Base-by-base conservation (phyloP, 805 yeast genomes). In the Ogataea methylovora region DNA sequence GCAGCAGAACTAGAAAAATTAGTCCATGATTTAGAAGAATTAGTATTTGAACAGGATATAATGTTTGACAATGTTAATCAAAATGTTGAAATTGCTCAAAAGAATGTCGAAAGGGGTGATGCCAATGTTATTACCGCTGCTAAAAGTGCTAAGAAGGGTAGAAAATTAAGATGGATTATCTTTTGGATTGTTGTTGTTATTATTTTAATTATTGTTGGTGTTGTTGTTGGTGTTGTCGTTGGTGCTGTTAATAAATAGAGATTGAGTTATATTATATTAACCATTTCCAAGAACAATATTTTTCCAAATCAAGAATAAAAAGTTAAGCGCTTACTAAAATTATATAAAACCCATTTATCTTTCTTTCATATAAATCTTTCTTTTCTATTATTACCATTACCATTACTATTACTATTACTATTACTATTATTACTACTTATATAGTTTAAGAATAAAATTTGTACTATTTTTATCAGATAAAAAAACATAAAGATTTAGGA, bases 1-100 rank as follows among this genome's bases (percentile, higher is more conserved):
- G 87, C 92, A 84, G 86, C 90, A 24, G 98, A 92, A 63, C 75
- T 92, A 61, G 84, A 94, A 27, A 95, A 85, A 66, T 74, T 92
- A 57, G 87, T 92, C 69, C 83, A 82, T 52, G 97, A 92, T 57
- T 85, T 92, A 92, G 97, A 92, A 63, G 84, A 84, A 54, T 69
- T 92, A 63, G 97, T 90, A 31, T 86, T 90, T 47, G 95, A 88
- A 63, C 97, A 92, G 67, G 95, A 88, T 60, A 86, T 76, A 48
- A 78, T 82, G 41, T 79, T 92, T 46, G 84, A 80, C 54, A 83
- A 78, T 52, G 77, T 86, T 44, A 87, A 87, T 56, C 77, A 84
- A 46, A 81, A 84, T 50, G 84, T 88, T 41, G 76, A 67, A 39
- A 71, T 68, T 36, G 97, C 96, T 19, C 95, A 87, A 61, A 78